Evolutionary conservation across 257 asterid genomes (phyloP).

Genomic region (Prunella vulgaris): DNA sequence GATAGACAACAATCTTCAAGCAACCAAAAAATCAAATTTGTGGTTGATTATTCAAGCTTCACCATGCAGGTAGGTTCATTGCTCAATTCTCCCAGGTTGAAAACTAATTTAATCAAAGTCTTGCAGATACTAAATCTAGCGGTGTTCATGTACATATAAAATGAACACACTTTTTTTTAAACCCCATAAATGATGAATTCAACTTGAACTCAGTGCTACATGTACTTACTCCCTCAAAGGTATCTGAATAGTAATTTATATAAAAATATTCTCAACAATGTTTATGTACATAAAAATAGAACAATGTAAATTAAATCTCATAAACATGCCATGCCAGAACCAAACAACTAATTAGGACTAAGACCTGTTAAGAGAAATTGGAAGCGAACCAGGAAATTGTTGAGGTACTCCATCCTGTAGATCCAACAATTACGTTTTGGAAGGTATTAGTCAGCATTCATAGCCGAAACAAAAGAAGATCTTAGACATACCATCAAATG

Average conservation of each 20-base stretch:
- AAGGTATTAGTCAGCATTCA: background rate
- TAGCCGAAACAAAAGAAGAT: background rate
- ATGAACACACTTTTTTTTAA: too few relatives aligned
- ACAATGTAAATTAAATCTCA: background rate
- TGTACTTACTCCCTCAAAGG: background rate
- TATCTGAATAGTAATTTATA: background rate
- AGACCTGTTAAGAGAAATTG: slow-evolving; percentile 95
- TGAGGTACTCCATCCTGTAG: slow-evolving; percentile 60
- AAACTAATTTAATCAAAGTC: background rate
- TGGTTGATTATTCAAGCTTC: background rate
- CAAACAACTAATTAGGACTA: slow-evolving; percentile 12
- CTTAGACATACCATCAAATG: background rate
- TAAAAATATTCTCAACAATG: too few relatives aligned
- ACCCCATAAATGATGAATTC: background rate
- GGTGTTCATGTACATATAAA: too few relatives aligned
- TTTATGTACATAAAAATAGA: too few relatives aligned
- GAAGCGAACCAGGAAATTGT: slow-evolving; percentile 97
- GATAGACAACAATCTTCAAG: slow-evolving; percentile 13
- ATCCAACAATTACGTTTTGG: slow-evolving; percentile 17
- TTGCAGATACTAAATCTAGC: background rate
- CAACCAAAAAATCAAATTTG: slow-evolving; percentile 11
- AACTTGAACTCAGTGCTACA: background rate
- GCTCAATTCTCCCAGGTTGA: background rate
- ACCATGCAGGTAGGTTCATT: slow-evolving; percentile 2
- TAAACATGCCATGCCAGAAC: background rate